Conservation (phyloP, 164 flowering plant species). For the Magnolia sinica region DNA sequence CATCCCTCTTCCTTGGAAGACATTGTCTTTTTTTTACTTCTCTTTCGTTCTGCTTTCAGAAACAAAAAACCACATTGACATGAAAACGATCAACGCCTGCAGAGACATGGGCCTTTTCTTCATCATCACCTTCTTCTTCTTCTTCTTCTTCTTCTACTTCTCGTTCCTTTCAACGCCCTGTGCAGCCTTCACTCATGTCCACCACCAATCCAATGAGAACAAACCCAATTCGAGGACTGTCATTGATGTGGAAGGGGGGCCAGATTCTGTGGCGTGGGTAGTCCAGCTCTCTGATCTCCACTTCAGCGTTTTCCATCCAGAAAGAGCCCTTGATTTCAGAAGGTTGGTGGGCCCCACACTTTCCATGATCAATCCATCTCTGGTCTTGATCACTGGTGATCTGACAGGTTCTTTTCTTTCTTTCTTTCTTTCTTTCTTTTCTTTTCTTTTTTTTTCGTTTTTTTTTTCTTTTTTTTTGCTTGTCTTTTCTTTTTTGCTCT, state of each 20-base stretch:
- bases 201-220: slow-evolving; percentile 1
- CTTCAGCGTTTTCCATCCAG: slow-evolving; percentile 87
- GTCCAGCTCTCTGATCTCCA: slow-evolving; percentile 98
- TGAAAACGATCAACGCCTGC: not conserved
- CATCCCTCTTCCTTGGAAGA: not conserved
- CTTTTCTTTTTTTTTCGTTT: not conserved
- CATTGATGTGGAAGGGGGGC: slow-evolving; percentile 48
- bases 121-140: not conserved
- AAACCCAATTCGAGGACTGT: slow-evolving; percentile 24
- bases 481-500: not conserved
- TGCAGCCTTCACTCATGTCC: not conserved
- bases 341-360: slow-evolving; percentile 61
- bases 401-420: slow-evolving; percentile 65
- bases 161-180: slow-evolving; percentile 1
- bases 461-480: not conserved
- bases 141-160: slow-evolving; percentile 2
- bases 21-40: not conserved
- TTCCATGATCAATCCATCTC: slow-evolving; percentile 70
- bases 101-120: not conserved
- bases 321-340: slow-evolving; percentile 73
- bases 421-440: slow-evolving; percentile 1
- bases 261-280: slow-evolving; percentile 69
- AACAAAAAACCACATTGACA: not conserved
- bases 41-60: not conserved
- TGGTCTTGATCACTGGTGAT: slow-evolving; percentile 92